phyloP scores from a whole-genome alignment of 768 basidiomycete genomes.

The Grammothele lineata region DNA sequence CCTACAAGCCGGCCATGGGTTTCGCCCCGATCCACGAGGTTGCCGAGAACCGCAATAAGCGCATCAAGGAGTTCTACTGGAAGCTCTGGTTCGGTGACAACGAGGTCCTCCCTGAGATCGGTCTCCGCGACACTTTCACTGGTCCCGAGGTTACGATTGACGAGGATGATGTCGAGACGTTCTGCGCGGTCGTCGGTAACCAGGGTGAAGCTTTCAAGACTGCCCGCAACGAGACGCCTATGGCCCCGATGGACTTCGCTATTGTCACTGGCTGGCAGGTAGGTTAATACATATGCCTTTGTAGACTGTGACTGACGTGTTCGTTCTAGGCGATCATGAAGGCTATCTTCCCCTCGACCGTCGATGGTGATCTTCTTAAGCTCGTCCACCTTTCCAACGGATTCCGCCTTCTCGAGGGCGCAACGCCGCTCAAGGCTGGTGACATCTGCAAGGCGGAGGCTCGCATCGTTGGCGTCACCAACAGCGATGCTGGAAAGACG shows the following conservation, averaged over 20 bases:
- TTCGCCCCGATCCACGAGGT: constrained; percentile 93
- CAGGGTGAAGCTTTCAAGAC: constrained; percentile 88
- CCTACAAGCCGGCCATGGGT: constrained; percentile 83
- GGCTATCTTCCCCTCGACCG: constrained; percentile 87
- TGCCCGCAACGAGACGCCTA: constrained; percentile 59
- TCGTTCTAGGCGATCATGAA: constrained; percentile 90
- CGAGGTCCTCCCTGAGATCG: constrained; percentile 69
- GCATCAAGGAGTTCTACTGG: constrained; percentile 99
- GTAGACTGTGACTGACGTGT: neutral
- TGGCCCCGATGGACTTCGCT: constrained; percentile 98
- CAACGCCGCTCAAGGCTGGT: constrained; percentile 72
- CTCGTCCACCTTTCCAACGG: constrained; percentile 97
- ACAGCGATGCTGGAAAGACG: constrained; percentile 87
- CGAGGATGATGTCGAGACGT: constrained; percentile 73
- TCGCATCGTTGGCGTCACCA: constrained; percentile 83
- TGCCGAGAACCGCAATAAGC: constrained; percentile 72
- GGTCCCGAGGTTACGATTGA: constrained; percentile 84
- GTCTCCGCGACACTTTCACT: constrained; percentile 76
- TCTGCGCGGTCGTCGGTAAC: constrained; percentile 93
- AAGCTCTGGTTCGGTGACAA: constrained; percentile 94
- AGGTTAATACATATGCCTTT: constrained; percentile 21
- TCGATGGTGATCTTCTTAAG: constrained; percentile 93
- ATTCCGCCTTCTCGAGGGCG: constrained; percentile 83
- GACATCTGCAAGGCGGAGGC: constrained; percentile 91
- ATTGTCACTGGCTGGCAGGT: constrained; percentile 99